Evolutionary conservation across 73 alveolate species (phyloP).

Genomic region (Paraurostyla sp.): DNA sequence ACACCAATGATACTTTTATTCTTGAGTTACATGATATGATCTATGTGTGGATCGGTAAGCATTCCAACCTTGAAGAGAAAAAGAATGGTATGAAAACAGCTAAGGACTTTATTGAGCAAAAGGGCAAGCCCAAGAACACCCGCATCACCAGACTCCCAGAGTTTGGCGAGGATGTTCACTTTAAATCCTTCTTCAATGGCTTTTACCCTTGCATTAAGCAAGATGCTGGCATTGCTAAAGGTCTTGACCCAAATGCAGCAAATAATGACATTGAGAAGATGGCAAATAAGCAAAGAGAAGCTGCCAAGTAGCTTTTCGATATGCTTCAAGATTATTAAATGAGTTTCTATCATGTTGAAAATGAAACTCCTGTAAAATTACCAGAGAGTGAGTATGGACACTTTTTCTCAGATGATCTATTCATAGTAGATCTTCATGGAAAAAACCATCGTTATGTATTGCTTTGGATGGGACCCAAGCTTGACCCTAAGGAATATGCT

Average conservation of each 20-base stretch:
- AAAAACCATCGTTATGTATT: conserved; percentile 39
- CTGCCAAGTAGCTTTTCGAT: conserved; percentile 39
- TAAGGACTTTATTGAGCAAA: conserved; percentile 58
- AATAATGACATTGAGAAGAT: conserved; percentile 44
- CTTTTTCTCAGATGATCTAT: conserved; percentile 66
- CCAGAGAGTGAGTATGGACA: conserved; percentile 66
- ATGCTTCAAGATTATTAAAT: conserved; percentile 38
- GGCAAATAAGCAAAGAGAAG: conserved; percentile 10
- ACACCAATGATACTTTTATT: conserved; percentile 70
- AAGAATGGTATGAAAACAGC: conserved; percentile 64
- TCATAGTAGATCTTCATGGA: conserved; percentile 51
- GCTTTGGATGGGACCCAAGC: conserved; percentile 71
- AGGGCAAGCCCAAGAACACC: conserved; percentile 53
- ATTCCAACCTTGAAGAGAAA: conserved; percentile 67
- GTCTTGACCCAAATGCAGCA: conserved; percentile 12
- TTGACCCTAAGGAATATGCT: not conserved
- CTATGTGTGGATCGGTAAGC: conserved; percentile 74
- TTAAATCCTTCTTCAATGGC: conserved; percentile 72
- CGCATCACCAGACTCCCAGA: conserved; percentile 59
- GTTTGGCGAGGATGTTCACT: conserved; percentile 72
- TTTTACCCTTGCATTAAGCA: conserved; percentile 50
- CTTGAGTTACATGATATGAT: conserved; percentile 56
- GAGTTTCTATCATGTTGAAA: conserved; percentile 44
- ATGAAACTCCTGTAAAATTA: conserved; percentile 48
- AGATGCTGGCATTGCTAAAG: not conserved